Evolutionary conservation across 2,329 filamentous ascomycete species (phyloP).

Genomic region (Alternaria arborescens): DNA sequence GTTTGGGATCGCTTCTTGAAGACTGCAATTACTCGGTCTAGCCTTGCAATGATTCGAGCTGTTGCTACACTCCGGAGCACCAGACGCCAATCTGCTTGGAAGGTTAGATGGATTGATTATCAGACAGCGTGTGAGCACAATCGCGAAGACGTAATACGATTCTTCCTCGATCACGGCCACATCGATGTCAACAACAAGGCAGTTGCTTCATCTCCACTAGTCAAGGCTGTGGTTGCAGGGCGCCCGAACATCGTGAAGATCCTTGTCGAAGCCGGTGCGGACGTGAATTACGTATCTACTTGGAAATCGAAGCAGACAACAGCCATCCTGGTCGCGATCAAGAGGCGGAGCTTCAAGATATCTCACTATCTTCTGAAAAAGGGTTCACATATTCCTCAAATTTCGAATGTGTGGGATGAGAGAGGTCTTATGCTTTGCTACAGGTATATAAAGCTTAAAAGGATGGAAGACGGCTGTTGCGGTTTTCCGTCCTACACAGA

Average conservation of each 20-base stretch:
- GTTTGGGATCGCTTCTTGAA: background rate
- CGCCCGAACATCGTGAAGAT: background rate
- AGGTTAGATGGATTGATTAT: background rate
- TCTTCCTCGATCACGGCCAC: background rate
- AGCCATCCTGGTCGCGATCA: background rate
- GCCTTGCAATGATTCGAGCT: background rate
- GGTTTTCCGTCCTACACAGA: background rate
- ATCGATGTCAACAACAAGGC: background rate
- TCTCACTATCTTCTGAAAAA: background rate
- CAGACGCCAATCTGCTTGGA: rapidly evolving
- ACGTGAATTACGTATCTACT: background rate
- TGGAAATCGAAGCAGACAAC: background rate
- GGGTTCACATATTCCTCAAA: background rate
- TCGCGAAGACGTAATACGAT: background rate
- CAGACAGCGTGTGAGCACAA: background rate
- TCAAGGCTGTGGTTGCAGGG: background rate
- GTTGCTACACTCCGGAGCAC: background rate
- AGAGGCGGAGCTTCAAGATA: background rate
- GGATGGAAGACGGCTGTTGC: background rate
- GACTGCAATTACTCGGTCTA: background rate
- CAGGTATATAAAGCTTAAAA: background rate
- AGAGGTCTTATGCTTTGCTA: too few relatives aligned
- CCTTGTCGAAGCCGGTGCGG: background rate
- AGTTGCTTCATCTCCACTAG: background rate
- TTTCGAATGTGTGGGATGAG: background rate